phyloP scores from a whole-genome alignment of 2,329 filamentous ascomycete genomes.

The Annulohypoxylon truncatum region DNA sequence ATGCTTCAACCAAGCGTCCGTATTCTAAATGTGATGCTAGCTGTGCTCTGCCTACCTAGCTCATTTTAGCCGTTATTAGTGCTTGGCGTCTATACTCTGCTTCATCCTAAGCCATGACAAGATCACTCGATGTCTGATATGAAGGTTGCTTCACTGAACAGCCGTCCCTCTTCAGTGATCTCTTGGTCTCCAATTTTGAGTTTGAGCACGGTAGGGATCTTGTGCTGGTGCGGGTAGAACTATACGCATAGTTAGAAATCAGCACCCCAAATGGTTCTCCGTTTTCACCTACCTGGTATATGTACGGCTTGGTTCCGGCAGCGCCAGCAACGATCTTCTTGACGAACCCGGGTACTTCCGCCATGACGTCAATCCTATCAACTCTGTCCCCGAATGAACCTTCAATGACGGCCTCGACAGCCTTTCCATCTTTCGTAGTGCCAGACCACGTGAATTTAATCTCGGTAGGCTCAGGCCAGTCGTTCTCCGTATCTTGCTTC shows the following conservation, averaged over 20 bases:
- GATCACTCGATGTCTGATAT: slow-evolving; percentile 69
- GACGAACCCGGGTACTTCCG: slow-evolving; percentile 93
- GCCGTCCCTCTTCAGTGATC: slow-evolving; percentile 77
- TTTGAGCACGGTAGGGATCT: slow-evolving; percentile 76
- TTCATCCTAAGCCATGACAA: slow-evolving; percentile 6
- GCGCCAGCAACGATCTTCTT: slow-evolving; percentile 92
- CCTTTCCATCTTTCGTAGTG: slow-evolving; percentile 79
- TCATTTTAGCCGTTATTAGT: slow-evolving; percentile 21
- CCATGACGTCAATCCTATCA: slow-evolving; percentile 95
- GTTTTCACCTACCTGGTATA: slow-evolving; percentile 79
- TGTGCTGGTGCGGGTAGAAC: slow-evolving; percentile 76
- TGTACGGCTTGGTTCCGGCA: slow-evolving; percentile 94
- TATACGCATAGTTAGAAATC: slow-evolving; percentile 54
- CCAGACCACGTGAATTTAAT: slow-evolving; percentile 83
- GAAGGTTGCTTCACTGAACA: slow-evolving; percentile 96
- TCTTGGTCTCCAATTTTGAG: slow-evolving; percentile 86
- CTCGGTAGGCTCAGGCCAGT: slow-evolving; percentile 87
- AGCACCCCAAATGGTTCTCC: background rate
- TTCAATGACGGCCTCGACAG: slow-evolving; percentile 75
- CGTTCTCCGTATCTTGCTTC: slow-evolving; percentile 79
- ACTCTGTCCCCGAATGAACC: slow-evolving; percentile 74
- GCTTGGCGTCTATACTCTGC: slow-evolving; percentile 17
- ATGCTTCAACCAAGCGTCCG: slow-evolving; percentile 7
- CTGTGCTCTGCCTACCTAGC: background rate
- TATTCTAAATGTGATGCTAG: slow-evolving; percentile 11